A percentile compares a stretch with the other conserved stretches of the same genome.
These are phyloP conservation scores for Wakefieldia striispora DNA, from an alignment of 768 basidiomycete species.

Conservation along the genomic window DNA sequence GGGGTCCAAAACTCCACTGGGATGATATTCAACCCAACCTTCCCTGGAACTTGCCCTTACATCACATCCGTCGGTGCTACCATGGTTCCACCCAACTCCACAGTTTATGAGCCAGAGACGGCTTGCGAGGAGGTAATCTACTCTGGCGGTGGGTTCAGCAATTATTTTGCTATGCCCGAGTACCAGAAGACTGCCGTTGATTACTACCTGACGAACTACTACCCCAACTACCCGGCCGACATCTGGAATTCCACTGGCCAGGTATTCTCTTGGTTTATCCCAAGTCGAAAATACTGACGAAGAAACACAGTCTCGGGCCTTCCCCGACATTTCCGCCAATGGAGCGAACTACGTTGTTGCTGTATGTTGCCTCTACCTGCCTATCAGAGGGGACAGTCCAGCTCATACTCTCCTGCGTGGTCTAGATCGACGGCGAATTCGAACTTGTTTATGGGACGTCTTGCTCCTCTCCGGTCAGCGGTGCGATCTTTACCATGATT, in stretches of 20 bases:
- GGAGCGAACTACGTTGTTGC: no score
- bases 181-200: slow-evolving; percentile 39
- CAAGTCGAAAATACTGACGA: no score
- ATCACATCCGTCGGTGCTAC: slow-evolving; percentile 50
- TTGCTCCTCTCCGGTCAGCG: slow-evolving; percentile 31
- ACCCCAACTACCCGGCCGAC: no score
- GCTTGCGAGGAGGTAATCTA: slow-evolving; percentile 31
- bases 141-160: slow-evolving; percentile 37
- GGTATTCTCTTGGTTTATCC: no score
- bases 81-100: slow-evolving; percentile 36
- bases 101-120: slow-evolving; percentile 27
- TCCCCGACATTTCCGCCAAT: no score
- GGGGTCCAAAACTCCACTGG: slow-evolving; percentile 25
- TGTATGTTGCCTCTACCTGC: no score
- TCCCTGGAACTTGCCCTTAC: slow-evolving; percentile 45
- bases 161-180: slow-evolving; percentile 40
- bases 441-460: slow-evolving; percentile 33
- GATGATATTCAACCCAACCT: slow-evolving; percentile 39
- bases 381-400: no score
- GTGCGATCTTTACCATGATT: slow-evolving; percentile 33
- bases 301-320: no score
- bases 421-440: slow-evolving; percentile 33
- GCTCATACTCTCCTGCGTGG: no score
- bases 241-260: no score
- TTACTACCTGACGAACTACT: slow-evolving; percentile 26